Conservation (phyloP, 2,329 filamentous ascomycete species). For the Ceratocystis cubensis region DNA sequence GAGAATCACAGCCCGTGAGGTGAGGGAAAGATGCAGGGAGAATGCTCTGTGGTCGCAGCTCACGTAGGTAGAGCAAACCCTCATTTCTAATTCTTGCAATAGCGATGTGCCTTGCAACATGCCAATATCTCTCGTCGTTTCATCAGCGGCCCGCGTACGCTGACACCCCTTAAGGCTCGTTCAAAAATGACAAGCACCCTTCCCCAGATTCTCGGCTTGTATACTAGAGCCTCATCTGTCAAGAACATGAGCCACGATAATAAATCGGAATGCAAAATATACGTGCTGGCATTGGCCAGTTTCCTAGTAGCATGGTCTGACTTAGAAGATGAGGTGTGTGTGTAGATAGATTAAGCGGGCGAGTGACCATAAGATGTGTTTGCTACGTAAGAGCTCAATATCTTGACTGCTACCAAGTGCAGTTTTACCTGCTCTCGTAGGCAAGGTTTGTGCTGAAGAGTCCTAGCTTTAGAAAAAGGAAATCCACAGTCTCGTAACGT, state of each 20-base stretch:
- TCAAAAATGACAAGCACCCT: not conserved
- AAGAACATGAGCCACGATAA: not conserved
- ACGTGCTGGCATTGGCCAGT: not conserved
- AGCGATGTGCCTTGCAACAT: not conserved
- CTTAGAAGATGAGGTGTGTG: not conserved
- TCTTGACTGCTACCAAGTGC: too few species aligned
- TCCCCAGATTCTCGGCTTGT: constrained; percentile 10
- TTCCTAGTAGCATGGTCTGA: not conserved
- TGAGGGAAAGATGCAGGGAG: not conserved
- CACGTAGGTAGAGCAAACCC: too few species aligned
- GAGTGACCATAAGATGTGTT: not conserved
- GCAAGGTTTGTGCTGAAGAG: too few species aligned
- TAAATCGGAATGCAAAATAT: not conserved
- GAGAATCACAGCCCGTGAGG: not conserved
- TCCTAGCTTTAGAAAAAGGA: too few species aligned
- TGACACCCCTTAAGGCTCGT: not conserved
- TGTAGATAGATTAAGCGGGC: not conserved
- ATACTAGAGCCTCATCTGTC: constrained; percentile 7
- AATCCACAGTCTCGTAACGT: too few species aligned
- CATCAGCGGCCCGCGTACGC: not conserved
- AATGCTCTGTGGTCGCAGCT: not conserved
- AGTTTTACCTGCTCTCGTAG: too few species aligned
- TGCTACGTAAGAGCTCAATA: not conserved
- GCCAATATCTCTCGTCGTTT: not conserved
- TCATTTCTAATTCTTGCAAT: too few species aligned